Percentiles rank a stretch among this genome's conserved stretches.
Conservation (phyloP, 169 alveolate species). For the Cryptosporidium andersoni region DNA sequence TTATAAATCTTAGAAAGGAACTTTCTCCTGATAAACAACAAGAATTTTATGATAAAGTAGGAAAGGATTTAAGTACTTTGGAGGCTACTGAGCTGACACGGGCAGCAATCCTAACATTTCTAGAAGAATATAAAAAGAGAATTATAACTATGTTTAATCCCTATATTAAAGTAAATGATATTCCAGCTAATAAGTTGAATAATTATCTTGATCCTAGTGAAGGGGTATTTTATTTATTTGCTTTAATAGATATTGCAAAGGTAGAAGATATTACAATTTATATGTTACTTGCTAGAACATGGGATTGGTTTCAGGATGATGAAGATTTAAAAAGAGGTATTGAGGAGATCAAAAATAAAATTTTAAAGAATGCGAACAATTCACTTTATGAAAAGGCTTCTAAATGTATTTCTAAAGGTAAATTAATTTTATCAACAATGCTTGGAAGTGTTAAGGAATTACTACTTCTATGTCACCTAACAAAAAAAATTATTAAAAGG, state of each 20-base stretch:
- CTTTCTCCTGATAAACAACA: conserved; percentile 9
- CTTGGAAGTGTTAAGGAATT: conserved; percentile 39
- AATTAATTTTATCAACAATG: conserved; percentile 41
- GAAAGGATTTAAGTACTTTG: conserved; percentile 30
- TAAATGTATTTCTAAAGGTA: conserved; percentile 16
- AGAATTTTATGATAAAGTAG: conserved; percentile 33
- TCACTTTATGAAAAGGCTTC: conserved; percentile 7
- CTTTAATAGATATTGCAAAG: conserved; percentile 16
- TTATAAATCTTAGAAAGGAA: conserved; percentile 23
- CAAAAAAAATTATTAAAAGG: conserved; percentile 36
- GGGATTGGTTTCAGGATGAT: conserved; percentile 64
- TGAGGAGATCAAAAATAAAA: neutral
- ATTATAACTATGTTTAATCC: conserved; percentile 23
- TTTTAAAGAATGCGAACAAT: conserved; percentile 1
- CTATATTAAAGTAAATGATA: neutral
- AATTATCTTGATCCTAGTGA: conserved; percentile 7
- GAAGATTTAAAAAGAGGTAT: conserved; percentile 53
- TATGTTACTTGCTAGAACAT: conserved; percentile 43
- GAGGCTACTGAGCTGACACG: conserved; percentile 48
- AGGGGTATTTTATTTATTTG: conserved; percentile 28
- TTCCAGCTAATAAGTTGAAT: conserved; percentile 25
- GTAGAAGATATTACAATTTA: conserved; percentile 56
- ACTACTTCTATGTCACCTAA: conserved; percentile 51
- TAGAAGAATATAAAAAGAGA: conserved; percentile 27
- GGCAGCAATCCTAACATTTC: conserved; percentile 26